A percentile compares a stretch with the other conserved stretches of the same genome.
Evolutionary conservation across 176 grass and related monocot species (phyloP).

Genomic region (Miscanthus lutarioriparius): DNA sequence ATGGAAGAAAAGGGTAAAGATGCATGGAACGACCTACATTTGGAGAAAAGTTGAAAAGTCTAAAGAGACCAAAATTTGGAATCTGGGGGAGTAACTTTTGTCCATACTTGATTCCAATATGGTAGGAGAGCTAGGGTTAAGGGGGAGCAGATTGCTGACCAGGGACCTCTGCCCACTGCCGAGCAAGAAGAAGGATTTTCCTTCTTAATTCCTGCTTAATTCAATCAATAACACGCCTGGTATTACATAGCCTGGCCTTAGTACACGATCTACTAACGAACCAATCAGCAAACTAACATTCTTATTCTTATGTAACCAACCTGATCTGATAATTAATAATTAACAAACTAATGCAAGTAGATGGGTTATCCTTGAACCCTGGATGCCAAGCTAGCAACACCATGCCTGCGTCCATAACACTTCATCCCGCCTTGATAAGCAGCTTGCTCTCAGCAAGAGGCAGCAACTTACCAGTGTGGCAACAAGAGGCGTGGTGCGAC

Average conservation of each 20-base stretch:
- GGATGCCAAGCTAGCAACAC: background rate
- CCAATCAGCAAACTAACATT: background rate
- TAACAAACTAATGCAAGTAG: background rate
- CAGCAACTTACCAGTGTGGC: background rate
- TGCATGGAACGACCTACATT: background rate
- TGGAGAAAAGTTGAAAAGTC: background rate
- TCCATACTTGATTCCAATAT: constrained; percentile 3
- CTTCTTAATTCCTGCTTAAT: background rate
- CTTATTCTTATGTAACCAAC: background rate
- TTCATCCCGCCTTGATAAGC: background rate
- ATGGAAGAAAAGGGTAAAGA: background rate
- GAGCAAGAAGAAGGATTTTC: background rate
- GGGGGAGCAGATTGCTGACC: background rate
- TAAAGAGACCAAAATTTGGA: background rate
- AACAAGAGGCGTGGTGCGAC: background rate
- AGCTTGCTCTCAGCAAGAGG: background rate
- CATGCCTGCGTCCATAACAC: background rate
- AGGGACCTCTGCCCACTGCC: background rate
- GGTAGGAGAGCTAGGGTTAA: background rate
- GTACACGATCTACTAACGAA: background rate
- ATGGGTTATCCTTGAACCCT: background rate
- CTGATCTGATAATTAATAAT: background rate
- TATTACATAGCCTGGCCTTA: background rate
- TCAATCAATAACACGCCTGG: background rate
- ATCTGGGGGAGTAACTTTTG: background rate